phyloP scores from a whole-genome alignment of 169 alveolate genomes.

The Eimeria sp. region DNA sequence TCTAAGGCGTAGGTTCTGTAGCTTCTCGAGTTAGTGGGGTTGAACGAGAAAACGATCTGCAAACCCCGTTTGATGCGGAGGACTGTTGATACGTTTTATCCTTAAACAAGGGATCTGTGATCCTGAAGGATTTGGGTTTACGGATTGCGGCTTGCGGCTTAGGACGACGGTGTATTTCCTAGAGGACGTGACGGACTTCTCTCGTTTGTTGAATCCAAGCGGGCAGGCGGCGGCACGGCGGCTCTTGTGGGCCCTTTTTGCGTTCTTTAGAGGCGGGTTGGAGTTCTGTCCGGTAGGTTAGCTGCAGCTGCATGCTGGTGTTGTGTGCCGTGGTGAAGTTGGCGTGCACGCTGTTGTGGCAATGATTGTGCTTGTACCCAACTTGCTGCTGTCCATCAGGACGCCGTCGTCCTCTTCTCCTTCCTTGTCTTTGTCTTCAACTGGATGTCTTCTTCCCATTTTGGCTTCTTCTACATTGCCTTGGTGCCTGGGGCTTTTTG shows the following conservation, averaged over 20 bases:
- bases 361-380: neutral
- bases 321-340: neutral
- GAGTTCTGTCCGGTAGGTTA: constrained; percentile 82
- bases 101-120: neutral
- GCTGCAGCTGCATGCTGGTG: neutral
- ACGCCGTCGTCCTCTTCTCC: neutral
- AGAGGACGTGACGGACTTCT: constrained; percentile 76
- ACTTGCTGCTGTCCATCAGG: neutral
- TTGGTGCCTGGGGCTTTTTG: neutral
- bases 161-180: constrained; percentile 76
- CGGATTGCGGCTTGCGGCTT: neutral
- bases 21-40: neutral
- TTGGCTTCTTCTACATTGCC: neutral
- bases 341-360: neutral
- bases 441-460: neutral
- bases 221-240: constrained; percentile 78
- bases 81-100: neutral
- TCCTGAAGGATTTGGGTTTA: neutral
- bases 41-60: neutral
- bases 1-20: neutral
- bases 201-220: constrained; percentile 44
- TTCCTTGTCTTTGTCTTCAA: neutral
- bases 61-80: neutral
- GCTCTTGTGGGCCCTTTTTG: constrained; percentile 75
- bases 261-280: constrained; percentile 44